phyloP scores from a whole-genome alignment of 352 stramenopile genomes.

The Globisporangium alternatum region DNA sequence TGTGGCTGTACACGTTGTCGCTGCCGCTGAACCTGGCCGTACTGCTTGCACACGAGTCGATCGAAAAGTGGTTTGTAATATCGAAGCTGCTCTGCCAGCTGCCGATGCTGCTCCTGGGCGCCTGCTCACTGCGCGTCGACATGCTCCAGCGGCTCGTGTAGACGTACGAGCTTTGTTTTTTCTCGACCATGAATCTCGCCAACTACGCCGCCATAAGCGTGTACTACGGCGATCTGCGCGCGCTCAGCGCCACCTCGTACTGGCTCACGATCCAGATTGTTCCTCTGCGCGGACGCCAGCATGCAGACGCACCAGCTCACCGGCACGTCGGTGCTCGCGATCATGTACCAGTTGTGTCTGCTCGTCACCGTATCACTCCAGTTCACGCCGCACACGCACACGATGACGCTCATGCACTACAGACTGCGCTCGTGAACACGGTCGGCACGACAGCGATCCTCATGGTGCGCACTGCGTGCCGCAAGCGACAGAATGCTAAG shows the following conservation, averaged over 20 bases:
- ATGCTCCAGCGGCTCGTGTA: neutral
- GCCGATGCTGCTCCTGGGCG: neutral
- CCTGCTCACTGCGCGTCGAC: neutral
- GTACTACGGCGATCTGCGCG: neutral
- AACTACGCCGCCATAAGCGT: neutral
- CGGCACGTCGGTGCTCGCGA: neutral
- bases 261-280: slow-evolving; percentile 3
- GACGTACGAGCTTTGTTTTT: slow-evolving; percentile 12
- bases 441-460: slow-evolving; percentile 11
- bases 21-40: neutral
- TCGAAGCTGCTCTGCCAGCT: neutral
- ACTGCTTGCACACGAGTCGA: neutral
- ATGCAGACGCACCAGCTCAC: neutral
- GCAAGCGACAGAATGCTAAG: slow-evolving; percentile 8
- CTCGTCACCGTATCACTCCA: neutral
- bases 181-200: neutral
- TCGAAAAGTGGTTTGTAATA: neutral
- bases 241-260: neutral
- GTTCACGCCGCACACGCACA: neutral
- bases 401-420: neutral
- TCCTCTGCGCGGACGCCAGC: slow-evolving; percentile 1
- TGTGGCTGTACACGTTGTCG: neutral
- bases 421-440: slow-evolving; percentile 10
- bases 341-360: neutral
- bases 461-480: slow-evolving; percentile 14